phyloP scores from a whole-genome alignment of 192 early-diverging fungal species.

The Backusella sp. region DNA sequence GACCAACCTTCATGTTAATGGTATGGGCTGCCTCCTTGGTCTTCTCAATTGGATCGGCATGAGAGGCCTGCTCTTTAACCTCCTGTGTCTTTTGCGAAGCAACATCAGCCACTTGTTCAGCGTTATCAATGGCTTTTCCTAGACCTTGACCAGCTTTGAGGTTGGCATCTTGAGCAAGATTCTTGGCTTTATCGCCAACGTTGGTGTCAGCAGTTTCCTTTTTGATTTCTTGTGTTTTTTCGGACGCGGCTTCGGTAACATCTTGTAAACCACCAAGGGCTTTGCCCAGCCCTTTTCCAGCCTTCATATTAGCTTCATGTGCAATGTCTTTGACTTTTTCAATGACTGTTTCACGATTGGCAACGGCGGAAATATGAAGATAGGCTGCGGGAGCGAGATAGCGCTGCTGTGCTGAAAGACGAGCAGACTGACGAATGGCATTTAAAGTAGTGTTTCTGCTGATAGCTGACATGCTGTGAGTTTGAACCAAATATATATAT shows the following conservation, averaged over 20 bases:
- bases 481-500: not conserved
- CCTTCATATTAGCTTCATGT: constrained; percentile 32
- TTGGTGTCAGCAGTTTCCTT: not conserved
- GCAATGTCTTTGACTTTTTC: constrained; percentile 29
- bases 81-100: constrained; percentile 17
- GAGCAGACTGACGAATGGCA: not conserved
- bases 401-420: not conserved
- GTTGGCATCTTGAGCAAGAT: constrained; percentile 7
- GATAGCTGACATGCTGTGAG: not conserved
- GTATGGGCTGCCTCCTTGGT: constrained; percentile 10
- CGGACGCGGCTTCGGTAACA: not conserved
- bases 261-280: not conserved
- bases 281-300: constrained; percentile 2
- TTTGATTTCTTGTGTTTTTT: constrained; percentile 19
- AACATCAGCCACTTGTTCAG: not conserved
- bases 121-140: not conserved
- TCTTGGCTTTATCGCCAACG: not conserved
- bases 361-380: not conserved
- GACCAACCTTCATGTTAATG: not conserved
- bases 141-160: not conserved
- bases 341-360: constrained; percentile 4
- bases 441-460: not conserved
- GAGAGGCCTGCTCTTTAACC: constrained; percentile 7
- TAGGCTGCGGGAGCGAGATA: not conserved
- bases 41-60: not conserved